These are phyloP conservation scores for Acidiella bohemica DNA, from an alignment of 495 filamentous ascomycete genomes.

Conservation along the genomic window DNA sequence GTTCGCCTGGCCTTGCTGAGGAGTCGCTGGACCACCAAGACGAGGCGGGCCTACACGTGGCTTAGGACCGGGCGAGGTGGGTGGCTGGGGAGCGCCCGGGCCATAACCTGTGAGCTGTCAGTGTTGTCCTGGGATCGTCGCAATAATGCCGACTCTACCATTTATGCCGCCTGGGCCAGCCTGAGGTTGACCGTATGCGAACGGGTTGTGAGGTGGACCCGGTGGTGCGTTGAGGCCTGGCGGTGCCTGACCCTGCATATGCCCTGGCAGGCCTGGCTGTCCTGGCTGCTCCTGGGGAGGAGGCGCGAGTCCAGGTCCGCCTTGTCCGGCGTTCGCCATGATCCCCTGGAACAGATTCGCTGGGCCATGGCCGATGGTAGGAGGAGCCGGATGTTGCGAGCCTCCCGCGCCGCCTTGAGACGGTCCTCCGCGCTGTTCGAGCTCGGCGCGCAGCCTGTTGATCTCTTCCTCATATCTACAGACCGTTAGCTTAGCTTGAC, in stretches of 20 bases:
- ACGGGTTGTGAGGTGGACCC: constrained; percentile 26
- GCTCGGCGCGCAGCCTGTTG: constrained; percentile 66
- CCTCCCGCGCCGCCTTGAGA: constrained; percentile 42
- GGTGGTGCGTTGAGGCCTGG: constrained; percentile 29
- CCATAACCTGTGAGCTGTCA: constrained; percentile 2
- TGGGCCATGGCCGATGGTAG: constrained; percentile 78
- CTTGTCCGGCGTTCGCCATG: constrained; percentile 83
- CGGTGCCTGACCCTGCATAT: constrained; percentile 22
- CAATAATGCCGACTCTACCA: too few relatives aligned
- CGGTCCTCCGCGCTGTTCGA: constrained; percentile 65
- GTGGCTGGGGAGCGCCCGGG: constrained; percentile 59
- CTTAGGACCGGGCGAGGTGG: constrained; percentile 59
- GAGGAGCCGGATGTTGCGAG: constrained; percentile 69
- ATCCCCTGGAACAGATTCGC: constrained; percentile 89
- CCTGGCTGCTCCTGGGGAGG: constrained; percentile 47
- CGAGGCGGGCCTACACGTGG: constrained; percentile 30
- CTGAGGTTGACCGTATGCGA: constrained; percentile 27
- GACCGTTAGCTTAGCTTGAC: neutral
- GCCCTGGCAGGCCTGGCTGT: constrained; percentile 21
- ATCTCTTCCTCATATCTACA: constrained; percentile 88
- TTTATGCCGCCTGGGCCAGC: constrained; percentile 52
- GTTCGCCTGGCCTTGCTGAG: constrained; percentile 70
- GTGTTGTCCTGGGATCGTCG: too few relatives aligned
- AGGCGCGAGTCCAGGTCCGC: constrained; percentile 72
- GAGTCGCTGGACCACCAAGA: constrained; percentile 57